Evolutionary conservation across 2,329 filamentous ascomycete species (phyloP).

Genomic region (Podosphaera xanthii): DNA sequence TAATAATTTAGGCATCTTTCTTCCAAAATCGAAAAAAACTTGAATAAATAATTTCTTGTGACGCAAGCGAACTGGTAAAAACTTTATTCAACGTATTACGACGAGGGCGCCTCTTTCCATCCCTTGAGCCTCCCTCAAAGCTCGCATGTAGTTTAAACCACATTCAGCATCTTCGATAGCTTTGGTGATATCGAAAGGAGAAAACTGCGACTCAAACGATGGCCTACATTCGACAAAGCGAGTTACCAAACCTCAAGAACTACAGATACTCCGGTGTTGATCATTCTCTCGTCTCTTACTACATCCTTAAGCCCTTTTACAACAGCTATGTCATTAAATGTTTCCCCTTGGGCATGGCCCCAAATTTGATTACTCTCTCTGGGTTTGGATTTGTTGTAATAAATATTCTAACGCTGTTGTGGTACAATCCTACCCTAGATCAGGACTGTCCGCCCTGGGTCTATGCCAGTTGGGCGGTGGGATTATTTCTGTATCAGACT

Average conservation of each 20-base stretch:
- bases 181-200: not conserved
- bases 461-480: slow-evolving; percentile 74
- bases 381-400: slow-evolving; percentile 75
- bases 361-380: slow-evolving; percentile 66
- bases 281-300: slow-evolving; percentile 71
- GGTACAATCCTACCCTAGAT: slow-evolving; percentile 88
- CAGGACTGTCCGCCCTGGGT: slow-evolving; percentile 89
- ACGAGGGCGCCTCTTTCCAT: too few relatives aligned
- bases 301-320: slow-evolving; percentile 95
- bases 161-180: not conserved
- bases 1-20: too few relatives aligned
- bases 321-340: slow-evolving; percentile 79
- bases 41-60: too few relatives aligned
- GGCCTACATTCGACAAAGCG: slow-evolving; percentile 88
- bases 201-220: slow-evolving; percentile 25
- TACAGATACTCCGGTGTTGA: slow-evolving; percentile 94
- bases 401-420: slow-evolving; percentile 79
- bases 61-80: too few relatives aligned
- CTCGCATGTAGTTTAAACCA: too few relatives aligned
- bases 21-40: too few relatives aligned
- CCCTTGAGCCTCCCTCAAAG: too few relatives aligned
- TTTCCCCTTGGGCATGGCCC: slow-evolving; percentile 91
- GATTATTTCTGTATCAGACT: slow-evolving; percentile 89
- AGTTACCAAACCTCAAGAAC: slow-evolving; percentile 67
- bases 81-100: too few relatives aligned